These are phyloP conservation scores for Rosa hybrid DNA, from an alignment of 331 rosid genomes.

Conservation along the genomic window DNA sequence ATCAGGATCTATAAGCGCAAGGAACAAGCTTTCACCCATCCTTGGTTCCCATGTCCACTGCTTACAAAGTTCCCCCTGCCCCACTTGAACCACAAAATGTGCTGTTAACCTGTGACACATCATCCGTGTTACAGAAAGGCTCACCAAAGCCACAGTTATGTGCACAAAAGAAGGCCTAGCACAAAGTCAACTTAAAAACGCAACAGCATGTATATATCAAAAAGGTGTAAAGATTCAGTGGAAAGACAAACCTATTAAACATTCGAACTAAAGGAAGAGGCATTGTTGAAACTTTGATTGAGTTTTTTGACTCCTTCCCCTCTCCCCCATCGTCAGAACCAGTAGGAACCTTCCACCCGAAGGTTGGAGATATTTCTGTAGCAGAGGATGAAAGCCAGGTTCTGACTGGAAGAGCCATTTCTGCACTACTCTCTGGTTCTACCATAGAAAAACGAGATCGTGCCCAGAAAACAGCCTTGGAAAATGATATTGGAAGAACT, in stretches of 20 bases:
- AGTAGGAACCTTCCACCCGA: constrained; percentile 91
- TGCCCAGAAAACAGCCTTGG: constrained; percentile 97
- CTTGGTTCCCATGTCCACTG: constrained; percentile 95
- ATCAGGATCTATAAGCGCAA: constrained; percentile 80
- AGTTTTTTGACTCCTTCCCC: constrained; percentile 66
- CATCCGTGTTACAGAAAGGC: constrained; percentile 37
- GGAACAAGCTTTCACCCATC: constrained; percentile 92
- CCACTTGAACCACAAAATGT: constrained; percentile 71
- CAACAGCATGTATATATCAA: neutral
- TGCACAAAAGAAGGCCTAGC: neutral
- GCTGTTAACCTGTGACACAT: constrained; percentile 77
- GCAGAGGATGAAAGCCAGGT: constrained; percentile 64
- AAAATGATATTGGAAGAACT: constrained; percentile 75
- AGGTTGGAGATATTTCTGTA: constrained; percentile 65
- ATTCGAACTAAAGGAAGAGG: constrained; percentile 61
- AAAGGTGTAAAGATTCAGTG: constrained; percentile 22
- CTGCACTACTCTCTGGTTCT: constrained; percentile 58
- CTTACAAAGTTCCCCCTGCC: constrained; percentile 66
- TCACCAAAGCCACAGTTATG: constrained; percentile 3
- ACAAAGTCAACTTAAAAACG: neutral
- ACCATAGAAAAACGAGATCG: constrained; percentile 83
- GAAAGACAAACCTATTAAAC: constrained; percentile 66
- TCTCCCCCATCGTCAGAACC: constrained; percentile 95
- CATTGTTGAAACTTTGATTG: constrained; percentile 73
- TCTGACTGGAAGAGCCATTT: constrained; percentile 63